Percentiles rank a stretch among this genome's conserved stretches.
phyloP scores from a whole-genome alignment of 352 stramenopile genomes.

The Pythium guiyangense region DNA sequence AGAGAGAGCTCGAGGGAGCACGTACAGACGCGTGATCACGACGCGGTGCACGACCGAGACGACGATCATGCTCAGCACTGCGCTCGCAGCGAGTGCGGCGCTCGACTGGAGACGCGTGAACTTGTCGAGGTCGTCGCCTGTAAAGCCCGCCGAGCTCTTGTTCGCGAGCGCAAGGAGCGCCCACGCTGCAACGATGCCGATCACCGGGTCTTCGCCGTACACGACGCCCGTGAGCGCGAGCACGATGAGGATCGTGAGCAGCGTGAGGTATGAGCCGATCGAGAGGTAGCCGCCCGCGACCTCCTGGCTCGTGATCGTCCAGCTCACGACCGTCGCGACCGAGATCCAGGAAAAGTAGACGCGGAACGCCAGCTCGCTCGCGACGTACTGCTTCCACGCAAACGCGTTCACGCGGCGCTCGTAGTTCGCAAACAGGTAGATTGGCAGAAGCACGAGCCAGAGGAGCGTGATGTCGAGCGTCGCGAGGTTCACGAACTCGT shows the following conservation, averaged over 20 bases:
- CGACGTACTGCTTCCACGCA: conserved; percentile 48
- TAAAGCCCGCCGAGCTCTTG: conserved; percentile 28
- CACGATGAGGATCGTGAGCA: conserved; percentile 44
- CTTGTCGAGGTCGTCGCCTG: conserved; percentile 16
- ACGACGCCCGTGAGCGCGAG: conserved; percentile 34
- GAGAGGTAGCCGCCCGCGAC: conserved; percentile 29
- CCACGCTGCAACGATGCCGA: conserved; percentile 50
- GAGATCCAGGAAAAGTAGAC: conserved; percentile 69
- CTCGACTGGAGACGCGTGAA: conserved; percentile 36
- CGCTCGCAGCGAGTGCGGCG: conserved; percentile 32
- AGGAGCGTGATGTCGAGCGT: conserved; percentile 47
- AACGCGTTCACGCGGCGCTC: conserved; percentile 39
- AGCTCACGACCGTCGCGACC: conserved; percentile 43
- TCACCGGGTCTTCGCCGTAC: conserved; percentile 47
- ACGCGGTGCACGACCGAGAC: conserved; percentile 27
- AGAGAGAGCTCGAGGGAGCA: neutral
- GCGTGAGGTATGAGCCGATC: conserved; percentile 32
- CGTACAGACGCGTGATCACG: conserved; percentile 14
- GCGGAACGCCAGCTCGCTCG: conserved; percentile 54
- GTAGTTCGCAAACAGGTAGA: conserved; percentile 64
- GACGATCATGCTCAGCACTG: conserved; percentile 21
- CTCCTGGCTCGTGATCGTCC: conserved; percentile 44
- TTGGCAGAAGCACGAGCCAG: conserved; percentile 48
- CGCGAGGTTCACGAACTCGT: conserved; percentile 28
- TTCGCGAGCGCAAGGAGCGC: conserved; percentile 39